These are phyloP conservation scores for Diaporthe citri DNA, from an alignment of 2,329 filamentous ascomycete genomes.

Conservation along the genomic window DNA sequence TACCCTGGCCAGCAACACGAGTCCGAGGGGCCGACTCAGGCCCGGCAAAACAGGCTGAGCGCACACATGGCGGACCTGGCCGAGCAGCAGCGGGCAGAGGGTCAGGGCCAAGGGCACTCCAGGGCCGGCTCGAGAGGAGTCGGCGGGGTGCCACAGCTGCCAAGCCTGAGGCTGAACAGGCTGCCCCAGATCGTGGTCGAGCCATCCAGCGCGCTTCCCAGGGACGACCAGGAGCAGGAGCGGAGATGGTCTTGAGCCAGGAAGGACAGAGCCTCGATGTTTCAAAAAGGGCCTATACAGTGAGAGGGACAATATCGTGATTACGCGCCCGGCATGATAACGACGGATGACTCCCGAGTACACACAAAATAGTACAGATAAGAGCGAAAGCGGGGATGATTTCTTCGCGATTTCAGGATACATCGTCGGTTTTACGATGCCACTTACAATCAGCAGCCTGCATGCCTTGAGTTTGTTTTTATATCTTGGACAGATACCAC, in stretches of 20 bases:
- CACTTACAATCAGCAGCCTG: conserved; percentile 10
- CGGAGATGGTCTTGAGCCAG: conserved; percentile 19
- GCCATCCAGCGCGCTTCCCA: conserved; percentile 58
- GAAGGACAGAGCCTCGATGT: too few relatives aligned
- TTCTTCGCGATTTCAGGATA: not conserved
- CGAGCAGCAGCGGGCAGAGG: conserved; percentile 32
- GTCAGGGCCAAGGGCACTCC: conserved; percentile 31
- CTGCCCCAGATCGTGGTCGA: conserved; percentile 72
- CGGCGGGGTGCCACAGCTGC: conserved; percentile 61
- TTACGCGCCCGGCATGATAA: conserved; percentile 7
- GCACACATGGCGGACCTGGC: conserved; percentile 50
- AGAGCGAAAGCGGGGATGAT: conserved; percentile 3
- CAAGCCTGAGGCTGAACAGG: conserved; percentile 62
- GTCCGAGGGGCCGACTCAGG: conserved; percentile 42
- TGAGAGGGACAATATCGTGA: not conserved
- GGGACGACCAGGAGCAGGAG: conserved; percentile 38
- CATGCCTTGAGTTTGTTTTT: conserved; percentile 5
- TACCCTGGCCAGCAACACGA: conserved; percentile 56
- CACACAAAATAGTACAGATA: not conserved
- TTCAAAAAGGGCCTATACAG: too few relatives aligned
- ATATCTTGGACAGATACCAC: conserved; percentile 24
- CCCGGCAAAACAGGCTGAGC: conserved; percentile 49
- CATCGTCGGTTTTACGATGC: conserved; percentile 6
- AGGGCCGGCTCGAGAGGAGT: conserved; percentile 50
- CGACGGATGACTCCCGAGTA: conserved; percentile 12